Base-by-base conservation (phyloP, 1,139 yeast species). In the Lodderomyces theae region DNA sequence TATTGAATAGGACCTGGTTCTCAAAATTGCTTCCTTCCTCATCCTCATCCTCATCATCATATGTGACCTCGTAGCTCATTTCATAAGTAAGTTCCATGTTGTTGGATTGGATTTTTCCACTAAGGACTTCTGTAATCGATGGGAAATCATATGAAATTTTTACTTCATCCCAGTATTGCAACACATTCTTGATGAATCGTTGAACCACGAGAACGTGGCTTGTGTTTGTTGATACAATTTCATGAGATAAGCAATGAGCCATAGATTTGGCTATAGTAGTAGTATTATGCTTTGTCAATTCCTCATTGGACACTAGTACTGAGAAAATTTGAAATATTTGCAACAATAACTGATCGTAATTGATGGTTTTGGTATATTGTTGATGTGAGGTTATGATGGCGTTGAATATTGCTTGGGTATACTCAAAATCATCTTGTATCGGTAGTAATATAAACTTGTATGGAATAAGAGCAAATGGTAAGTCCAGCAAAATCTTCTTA, bases 241-340 rank as follows among this genome's bases (percentile, higher is more conserved):
- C 79, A 44, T 78, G 79, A 43, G 81, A 74, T 29, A 80, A 50
- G 22, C 80, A 69, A 37, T 77, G 74, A 7, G 77, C 62, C 34
- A 80, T 54, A 22, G 78, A 61, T 52, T 71, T 77, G 28, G 82
- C 63, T 29, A 80, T 51, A 1, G 79, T 61, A 18, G 57, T 58
- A 6, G 72, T 50, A 6, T 68, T 70, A 49, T 79, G 82, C 43
- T 65, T 69, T 2, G 85, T 77, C 0, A 48, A 43, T 2, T 55
- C 52, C 3, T 53, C 34, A 38, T 62, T 57, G 6, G 52, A 45
- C 11, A 74, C 47, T 16, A 77, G 56, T 8, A 61, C 57, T 15
- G 59, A 45, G 42, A 74, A 65, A 21, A 77, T 54, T 21, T 70
- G 70, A 37, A 74, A 60, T 12, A 77, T 51, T 42, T 73, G 77